Base-by-base conservation (phyloP, 2,329 filamentous ascomycete genomes). In the Epichloe aotearoae region DNA sequence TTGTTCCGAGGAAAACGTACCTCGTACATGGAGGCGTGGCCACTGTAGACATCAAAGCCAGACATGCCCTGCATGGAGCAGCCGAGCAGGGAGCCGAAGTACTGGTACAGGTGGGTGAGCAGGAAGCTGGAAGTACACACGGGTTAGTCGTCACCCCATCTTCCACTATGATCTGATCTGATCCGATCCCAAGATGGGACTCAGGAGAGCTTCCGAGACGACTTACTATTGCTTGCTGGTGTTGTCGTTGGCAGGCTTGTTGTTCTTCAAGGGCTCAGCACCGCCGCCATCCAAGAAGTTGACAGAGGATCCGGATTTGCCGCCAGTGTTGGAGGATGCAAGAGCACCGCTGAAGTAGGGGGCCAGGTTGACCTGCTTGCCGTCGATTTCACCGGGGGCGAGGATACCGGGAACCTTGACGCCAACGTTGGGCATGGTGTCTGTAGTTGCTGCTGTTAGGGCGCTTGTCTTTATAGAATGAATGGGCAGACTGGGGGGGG, bases 201-300 rank as follows among this genome's bases (percentile, higher is more conserved):
- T 39, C n/a, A 1, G 1, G 17, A 3, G 15, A 17, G 38, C 52
- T 3, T 6, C 6, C 2, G 11, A 5, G 3, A 62, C 68, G 50
- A n/a, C n/a, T n/a, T 70, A 79, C 76, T 77, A 78, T 48, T 52
- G 52, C n/a, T 47, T 51, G 46, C 38, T 46, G 17, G 52, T 69
- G 5, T 62, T 67, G 53, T 68, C 65, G 54, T 77, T 71, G 55
- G 77, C 69, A 15, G 79, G 71, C 69, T 65, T 76, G 65, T 78
- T 79, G 61, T 70, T 71, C 68, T 66, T 73, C 55, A 82, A 59
- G 23, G 77, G 75, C 17, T 64, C 69, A 34, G 76, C 77, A 55
- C 72, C 79, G 41, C 79, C 79, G 44, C 72, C 78, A 55, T 82
- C 79, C 26, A 83, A 69, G 63, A 80, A 82, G 69, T 82, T 82